Base-by-base conservation (phyloP, 2,329 filamentous ascomycete species). In the Colletotrichum shisoi region DNA sequence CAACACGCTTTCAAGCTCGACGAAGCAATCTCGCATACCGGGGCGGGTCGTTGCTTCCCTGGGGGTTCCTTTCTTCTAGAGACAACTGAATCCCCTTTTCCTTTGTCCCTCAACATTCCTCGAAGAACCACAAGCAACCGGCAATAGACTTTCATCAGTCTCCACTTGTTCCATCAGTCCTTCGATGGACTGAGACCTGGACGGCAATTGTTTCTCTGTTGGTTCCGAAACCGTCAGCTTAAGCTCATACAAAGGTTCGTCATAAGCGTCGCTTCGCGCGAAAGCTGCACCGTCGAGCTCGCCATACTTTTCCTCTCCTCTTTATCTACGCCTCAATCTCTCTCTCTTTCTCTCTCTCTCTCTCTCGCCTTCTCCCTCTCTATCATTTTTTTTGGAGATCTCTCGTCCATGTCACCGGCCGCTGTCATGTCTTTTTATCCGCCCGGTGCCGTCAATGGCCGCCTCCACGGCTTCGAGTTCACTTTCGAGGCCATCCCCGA, bases 401-500 rank as follows among this genome's bases (percentile, higher is more conserved):
- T n/a, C 37, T 15, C 15, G 13, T 54, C 37, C 54, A 64, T 51
- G 64, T 49, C 61, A 37, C 64, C 24, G 19, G 53, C 64, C 19
- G 13, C 45, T 39, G 49, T 62, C 56, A 68, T 65, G 64, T 57
- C 65, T 17, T 61, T 68, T 37, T 39, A 51, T 12, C 59, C 69
- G 37, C 62, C 67, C 12, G 46, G 63, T 31, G 46, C 63, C 57
- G 53, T 42, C 56, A 56, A 65, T 31, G 59, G 67, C 31, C 62
- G 46, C 27, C 57, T 69, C 19, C 40, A 69, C 44, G 57, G 57
- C n/a, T 70, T 63, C 67, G 62, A 66, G 40, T 70, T 70, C 57
- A 70, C 69, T 8, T 70, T 70, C 24, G 67, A 70, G 57, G 60
- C 67, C 24, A 67, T 69, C 31, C 67, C 59, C 40, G 69, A 70